phyloP scores from a whole-genome alignment of 2,329 filamentous ascomycete species.

The Colletotrichum trifolii region DNA sequence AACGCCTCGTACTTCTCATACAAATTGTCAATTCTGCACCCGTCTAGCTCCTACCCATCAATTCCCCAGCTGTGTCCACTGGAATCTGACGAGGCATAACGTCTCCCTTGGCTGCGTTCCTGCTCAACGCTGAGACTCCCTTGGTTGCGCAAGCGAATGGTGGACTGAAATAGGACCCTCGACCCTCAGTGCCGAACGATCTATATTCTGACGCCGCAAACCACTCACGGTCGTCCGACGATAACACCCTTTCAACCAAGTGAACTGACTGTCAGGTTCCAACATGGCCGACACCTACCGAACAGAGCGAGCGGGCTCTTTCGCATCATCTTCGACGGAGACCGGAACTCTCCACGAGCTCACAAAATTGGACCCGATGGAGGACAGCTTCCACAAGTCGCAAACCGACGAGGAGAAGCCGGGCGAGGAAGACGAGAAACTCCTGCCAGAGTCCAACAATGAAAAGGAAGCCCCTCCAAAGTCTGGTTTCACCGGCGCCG shows the following conservation, averaged over 20 bases:
- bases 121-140: conserved; percentile 19
- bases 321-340: conserved; percentile 49
- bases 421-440: conserved; percentile 54
- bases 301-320: conserved; percentile 44
- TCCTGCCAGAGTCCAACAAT: conserved; percentile 47
- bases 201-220: not conserved
- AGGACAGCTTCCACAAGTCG: conserved; percentile 45
- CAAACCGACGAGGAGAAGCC: conserved; percentile 50
- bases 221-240: not conserved
- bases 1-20: conserved; percentile 22
- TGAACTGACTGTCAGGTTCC: not conserved
- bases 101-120: conserved; percentile 33
- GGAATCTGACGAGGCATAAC: conserved; percentile 25
- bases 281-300: conserved; percentile 42
- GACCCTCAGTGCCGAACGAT: conserved; percentile 1
- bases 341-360: conserved; percentile 47
- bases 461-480: conserved; percentile 50
- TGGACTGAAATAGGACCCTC: conserved; percentile 33
- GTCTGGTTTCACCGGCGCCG: conserved; percentile 49
- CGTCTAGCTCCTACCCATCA: conserved; percentile 8
- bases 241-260: not conserved
- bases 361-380: conserved; percentile 47
- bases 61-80: conserved; percentile 3
- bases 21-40: conserved; percentile 20
- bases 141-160: conserved; percentile 20